phyloP scores from a whole-genome alignment of 306 rosid species.

The Biancaea sappan region DNA sequence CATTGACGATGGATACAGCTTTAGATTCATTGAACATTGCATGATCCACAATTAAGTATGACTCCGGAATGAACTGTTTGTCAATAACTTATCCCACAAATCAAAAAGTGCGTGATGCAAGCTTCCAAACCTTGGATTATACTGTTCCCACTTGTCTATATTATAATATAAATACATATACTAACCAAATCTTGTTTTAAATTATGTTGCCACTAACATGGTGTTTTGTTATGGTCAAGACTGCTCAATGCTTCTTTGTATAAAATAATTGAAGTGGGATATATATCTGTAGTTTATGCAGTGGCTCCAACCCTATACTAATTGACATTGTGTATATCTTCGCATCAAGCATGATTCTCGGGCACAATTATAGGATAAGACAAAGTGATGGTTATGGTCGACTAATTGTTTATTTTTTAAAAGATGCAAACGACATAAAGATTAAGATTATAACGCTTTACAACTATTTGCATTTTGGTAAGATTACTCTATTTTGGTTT shows the following conservation, averaged over 20 bases:
- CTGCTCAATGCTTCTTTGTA: neutral
- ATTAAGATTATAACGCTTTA: no score
- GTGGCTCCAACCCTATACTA: neutral
- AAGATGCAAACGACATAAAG: no score
- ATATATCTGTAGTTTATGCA: neutral
- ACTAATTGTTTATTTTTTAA: no score
- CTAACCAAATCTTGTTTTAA: neutral
- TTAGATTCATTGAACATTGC: constrained; percentile 21
- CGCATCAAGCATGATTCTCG: no score
- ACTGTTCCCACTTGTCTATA: constrained; percentile 22
- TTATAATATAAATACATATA: neutral
- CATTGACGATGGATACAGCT: neutral
- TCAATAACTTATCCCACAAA: neutral
- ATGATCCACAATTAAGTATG: neutral
- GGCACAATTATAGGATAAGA: no score
- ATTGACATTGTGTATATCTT: neutral
- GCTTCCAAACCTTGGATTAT: neutral
- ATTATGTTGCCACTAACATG: neutral
- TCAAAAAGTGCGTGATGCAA: neutral
- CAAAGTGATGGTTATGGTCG: no score
- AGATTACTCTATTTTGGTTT: no score
- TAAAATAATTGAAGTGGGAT: neutral
- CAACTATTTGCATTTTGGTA: no score
- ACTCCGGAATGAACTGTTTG: neutral
- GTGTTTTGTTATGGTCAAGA: neutral